Evolutionary conservation across 2,329 filamentous ascomycete species (phyloP).

Genomic region (Beauveria rudraprayagi): DNA sequence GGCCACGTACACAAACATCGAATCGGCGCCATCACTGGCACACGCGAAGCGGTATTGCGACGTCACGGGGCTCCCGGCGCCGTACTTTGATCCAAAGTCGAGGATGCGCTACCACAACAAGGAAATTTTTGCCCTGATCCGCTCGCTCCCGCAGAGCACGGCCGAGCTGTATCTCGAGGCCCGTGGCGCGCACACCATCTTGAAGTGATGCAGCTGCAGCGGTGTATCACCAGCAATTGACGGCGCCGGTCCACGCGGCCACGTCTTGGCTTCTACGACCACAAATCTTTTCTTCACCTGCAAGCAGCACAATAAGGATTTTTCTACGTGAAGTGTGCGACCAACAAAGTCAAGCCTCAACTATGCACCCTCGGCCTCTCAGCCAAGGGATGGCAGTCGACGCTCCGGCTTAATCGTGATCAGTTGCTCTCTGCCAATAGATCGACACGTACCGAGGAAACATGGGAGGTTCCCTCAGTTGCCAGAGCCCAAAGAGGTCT

Average conservation of each 20-base stretch:
- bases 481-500: constrained; percentile 39
- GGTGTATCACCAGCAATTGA: not conserved
- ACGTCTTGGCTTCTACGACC: not conserved
- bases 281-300: not conserved
- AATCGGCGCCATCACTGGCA: constrained; percentile 81
- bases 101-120: constrained; percentile 85
- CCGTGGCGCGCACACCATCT: constrained; percentile 81
- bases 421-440: constrained; percentile 66
- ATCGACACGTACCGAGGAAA: constrained; percentile 73
- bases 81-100: constrained; percentile 93
- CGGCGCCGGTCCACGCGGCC: not conserved
- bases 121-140: constrained; percentile 81
- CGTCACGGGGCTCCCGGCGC: constrained; percentile 83
- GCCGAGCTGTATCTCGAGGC: constrained; percentile 86
- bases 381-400: constrained; percentile 70
- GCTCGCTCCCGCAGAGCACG: constrained; percentile 69
- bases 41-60: constrained; percentile 90
- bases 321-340: constrained; percentile 49
- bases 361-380: constrained; percentile 80
- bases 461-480: constrained; percentile 57
- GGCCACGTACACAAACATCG: constrained; percentile 93
- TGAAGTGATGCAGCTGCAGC: constrained; percentile 56
- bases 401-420: constrained; percentile 99
- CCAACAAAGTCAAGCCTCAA: constrained; percentile 93
- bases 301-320: not conserved